A percentile compares a stretch with the other conserved stretches of the same genome.
Conservation (phyloP, 139 green algal genomes). For the Tetraselmis chui region DNA sequence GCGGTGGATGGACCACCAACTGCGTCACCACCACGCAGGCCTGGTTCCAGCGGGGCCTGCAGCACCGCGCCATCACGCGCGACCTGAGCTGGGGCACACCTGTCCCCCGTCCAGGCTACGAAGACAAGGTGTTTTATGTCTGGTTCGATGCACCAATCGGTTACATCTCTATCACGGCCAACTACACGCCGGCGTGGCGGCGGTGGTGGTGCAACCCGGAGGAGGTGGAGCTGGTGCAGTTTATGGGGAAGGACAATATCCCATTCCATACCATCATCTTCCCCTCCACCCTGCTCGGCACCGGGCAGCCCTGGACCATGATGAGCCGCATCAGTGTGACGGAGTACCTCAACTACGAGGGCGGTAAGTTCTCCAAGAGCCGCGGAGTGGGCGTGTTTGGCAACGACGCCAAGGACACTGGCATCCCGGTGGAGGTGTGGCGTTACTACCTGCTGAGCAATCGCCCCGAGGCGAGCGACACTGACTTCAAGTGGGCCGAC, state of each 20-base stretch:
- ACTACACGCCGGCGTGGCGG: constrained; percentile 80
- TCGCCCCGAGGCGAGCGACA: constrained; percentile 63
- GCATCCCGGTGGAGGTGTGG: constrained; percentile 80
- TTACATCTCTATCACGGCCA: constrained; percentile 96
- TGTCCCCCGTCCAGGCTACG: constrained; percentile 77
- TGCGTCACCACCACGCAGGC: constrained; percentile 59
- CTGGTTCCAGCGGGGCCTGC: constrained; percentile 94
- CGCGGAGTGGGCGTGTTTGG: constrained; percentile 92
- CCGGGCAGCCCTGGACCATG: constrained; percentile 80
- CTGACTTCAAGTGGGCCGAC: constrained; percentile 91
- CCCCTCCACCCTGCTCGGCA: constrained; percentile 79
- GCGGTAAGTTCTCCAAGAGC: constrained; percentile 92
- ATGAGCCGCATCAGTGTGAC: constrained; percentile 93
- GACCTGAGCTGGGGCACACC: constrained; percentile 95
- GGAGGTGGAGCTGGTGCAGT: constrained; percentile 96
- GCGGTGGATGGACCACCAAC: constrained; percentile 79
- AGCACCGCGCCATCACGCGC: constrained; percentile 91
- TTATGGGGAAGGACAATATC: constrained; percentile 99
- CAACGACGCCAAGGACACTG: constrained; percentile 82
- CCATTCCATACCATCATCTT: constrained; percentile 99
- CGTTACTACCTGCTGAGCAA: constrained; percentile 92
- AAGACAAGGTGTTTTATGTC: constrained; percentile 95
- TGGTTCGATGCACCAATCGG: constrained; percentile 98
- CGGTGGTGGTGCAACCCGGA: constrained; percentile 66
- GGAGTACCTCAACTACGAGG: constrained; percentile 99